Evolutionary conservation across 345 rosid genomes (phyloP).

Genomic region (Microthlaspi erraticum): DNA sequence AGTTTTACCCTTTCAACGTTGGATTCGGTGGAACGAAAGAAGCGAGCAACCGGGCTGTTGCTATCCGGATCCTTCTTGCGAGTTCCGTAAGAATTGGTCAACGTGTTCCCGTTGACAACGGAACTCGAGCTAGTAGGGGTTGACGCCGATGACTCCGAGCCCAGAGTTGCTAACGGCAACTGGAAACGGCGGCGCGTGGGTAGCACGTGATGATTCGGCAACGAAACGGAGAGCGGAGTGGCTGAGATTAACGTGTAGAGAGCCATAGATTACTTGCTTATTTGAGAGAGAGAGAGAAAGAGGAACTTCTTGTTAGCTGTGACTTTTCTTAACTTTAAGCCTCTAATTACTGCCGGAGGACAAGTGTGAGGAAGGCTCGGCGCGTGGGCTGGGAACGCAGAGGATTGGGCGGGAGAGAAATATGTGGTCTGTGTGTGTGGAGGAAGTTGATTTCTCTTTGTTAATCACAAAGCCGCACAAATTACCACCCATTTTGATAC

Average conservation of each 20-base stretch:
- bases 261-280: conserved; percentile 49
- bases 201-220: conserved; percentile 29
- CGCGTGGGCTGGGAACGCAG: conserved; percentile 15
- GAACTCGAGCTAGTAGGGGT: conserved; percentile 23
- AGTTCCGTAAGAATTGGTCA: conserved; percentile 15
- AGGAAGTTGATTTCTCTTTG: conserved; percentile 8
- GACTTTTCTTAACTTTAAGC: neutral
- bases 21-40: conserved; percentile 71
- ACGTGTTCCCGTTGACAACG: conserved; percentile 38
- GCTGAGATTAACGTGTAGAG: conserved; percentile 51
- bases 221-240: conserved; percentile 49
- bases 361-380: conserved; percentile 15
- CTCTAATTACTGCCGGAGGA: conserved; percentile 1
- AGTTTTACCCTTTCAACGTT: conserved; percentile 68
- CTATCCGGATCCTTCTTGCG: neutral
- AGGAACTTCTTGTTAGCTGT: neutral
- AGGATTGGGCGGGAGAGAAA: conserved; percentile 45
- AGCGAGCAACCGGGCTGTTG: conserved; percentile 43
- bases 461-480: neutral
- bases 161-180: conserved; percentile 49
- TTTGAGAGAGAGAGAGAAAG: neutral
- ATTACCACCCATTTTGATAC: too few relatives aligned
- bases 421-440: conserved; percentile 35
- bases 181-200: conserved; percentile 40
- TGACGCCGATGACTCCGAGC: conserved; percentile 51